Percentiles rank a stretch among this genome's conserved stretches.
phyloP scores from a whole-genome alignment of 371 early-diverging fungal species.

The Parasitella parasitica region DNA sequence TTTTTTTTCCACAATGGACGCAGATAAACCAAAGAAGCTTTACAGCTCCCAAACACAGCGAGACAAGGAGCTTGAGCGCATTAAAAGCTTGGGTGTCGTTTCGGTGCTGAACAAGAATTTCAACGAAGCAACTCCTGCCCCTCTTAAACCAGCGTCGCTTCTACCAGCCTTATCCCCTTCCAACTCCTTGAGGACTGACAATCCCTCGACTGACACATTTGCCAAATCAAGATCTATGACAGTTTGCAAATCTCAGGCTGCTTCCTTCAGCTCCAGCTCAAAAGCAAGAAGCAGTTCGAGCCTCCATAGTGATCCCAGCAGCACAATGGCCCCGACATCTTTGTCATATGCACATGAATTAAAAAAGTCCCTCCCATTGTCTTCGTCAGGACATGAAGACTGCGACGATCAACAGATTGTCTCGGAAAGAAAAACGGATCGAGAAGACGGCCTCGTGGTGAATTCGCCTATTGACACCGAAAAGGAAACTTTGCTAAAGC shows the following conservation, averaged over 20 bases:
- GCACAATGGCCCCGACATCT: background rate
- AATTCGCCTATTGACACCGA: slow-evolving; percentile 5
- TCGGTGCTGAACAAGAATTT: slow-evolving; percentile 41
- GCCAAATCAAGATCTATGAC: background rate
- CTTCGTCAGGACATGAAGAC: background rate
- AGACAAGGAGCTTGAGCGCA: slow-evolving; percentile 41
- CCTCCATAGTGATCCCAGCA: slow-evolving; percentile 3
- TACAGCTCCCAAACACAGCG: slow-evolving; percentile 5
- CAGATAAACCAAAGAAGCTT: slow-evolving; percentile 6
- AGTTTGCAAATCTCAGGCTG: background rate
- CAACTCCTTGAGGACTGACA: slow-evolving; percentile 1
- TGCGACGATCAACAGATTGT: background rate
- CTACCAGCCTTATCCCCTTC: slow-evolving; percentile 17
- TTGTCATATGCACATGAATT: background rate
- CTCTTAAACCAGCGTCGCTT: background rate
- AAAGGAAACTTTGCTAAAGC: slow-evolving; percentile 16
- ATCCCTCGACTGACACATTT: background rate
- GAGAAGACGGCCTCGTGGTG: slow-evolving; percentile 12
- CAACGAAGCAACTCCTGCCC: slow-evolving; percentile 18
- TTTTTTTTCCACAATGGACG: background rate
- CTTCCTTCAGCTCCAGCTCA: background rate
- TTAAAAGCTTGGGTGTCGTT: slow-evolving; percentile 45
- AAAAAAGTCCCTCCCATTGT: background rate
- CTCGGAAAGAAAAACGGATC: slow-evolving; percentile 9
- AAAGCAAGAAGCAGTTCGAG: slow-evolving; percentile 15